Conservation (phyloP, 2,329 filamentous ascomycete species). For the Didymella segeticola region DNA sequence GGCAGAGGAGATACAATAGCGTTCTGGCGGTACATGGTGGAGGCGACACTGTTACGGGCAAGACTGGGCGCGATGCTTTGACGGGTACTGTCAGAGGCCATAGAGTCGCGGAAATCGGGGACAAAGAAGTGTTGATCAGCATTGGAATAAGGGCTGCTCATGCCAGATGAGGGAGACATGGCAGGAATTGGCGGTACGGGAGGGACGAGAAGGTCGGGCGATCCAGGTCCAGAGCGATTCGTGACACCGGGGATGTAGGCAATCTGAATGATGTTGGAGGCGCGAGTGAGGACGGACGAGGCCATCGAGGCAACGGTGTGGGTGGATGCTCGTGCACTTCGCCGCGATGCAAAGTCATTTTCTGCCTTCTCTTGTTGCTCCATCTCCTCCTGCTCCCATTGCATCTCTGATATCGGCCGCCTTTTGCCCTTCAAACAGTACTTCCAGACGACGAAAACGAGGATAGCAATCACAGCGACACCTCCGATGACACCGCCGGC, state of each 20-base stretch:
- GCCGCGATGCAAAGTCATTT: slow-evolving; percentile 61
- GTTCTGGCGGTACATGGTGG: slow-evolving; percentile 92
- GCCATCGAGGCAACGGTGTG: slow-evolving; percentile 91
- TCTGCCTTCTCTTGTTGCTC: slow-evolving; percentile 63
- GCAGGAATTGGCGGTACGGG: slow-evolving; percentile 89
- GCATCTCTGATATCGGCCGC: slow-evolving; percentile 64
- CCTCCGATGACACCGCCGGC: slow-evolving; percentile 91
- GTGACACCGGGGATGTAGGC: slow-evolving; percentile 98
- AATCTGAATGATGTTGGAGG: slow-evolving; percentile 99
- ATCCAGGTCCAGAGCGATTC: slow-evolving; percentile 85
- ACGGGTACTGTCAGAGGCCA: slow-evolving; percentile 78
- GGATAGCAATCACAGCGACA: slow-evolving; percentile 73
- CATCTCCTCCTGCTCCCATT: slow-evolving; percentile 63
- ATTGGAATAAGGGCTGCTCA: slow-evolving; percentile 64
- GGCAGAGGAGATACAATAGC: slow-evolving; percentile 79
- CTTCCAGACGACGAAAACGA: slow-evolving; percentile 84
- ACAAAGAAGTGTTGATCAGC: slow-evolving; percentile 90
- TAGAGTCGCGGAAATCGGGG: slow-evolving; percentile 88
- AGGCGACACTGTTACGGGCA: slow-evolving; percentile 71
- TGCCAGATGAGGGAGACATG: slow-evolving; percentile 62
- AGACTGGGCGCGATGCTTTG: slow-evolving; percentile 59
- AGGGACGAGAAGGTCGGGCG: slow-evolving; percentile 80
- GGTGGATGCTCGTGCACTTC: slow-evolving; percentile 74
- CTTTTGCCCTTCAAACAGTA: slow-evolving; percentile 85
- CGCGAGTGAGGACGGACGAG: slow-evolving; percentile 91